A percentile compares a stretch with the other conserved stretches of the same genome.
Evolutionary conservation across 257 asterid species (phyloP).

Genomic region (Datura wrightii): DNA sequence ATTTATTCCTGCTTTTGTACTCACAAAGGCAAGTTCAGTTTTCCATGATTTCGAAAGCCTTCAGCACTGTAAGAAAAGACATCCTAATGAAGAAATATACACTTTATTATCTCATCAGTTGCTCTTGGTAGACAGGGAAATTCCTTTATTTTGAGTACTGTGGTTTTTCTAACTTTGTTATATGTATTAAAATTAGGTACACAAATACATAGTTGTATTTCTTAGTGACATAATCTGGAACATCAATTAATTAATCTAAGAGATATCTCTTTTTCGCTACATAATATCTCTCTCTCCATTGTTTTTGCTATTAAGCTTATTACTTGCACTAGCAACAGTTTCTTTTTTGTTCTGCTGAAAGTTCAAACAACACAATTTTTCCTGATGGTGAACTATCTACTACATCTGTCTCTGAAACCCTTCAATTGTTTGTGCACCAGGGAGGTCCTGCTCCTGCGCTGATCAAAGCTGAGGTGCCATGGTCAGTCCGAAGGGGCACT

Average conservation of each 20-base stretch:
- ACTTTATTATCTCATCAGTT: neutral
- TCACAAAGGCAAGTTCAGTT: neutral
- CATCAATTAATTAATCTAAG: constrained; percentile 10
- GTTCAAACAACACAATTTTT: neutral
- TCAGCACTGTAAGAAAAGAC: neutral
- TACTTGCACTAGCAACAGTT: neutral
- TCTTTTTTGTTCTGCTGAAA: neutral
- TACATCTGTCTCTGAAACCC: constrained; percentile 6
- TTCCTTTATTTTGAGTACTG: neutral
- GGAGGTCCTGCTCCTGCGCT: constrained; percentile 45
- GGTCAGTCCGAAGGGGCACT: constrained; percentile 36
- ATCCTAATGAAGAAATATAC: constrained; percentile 17
- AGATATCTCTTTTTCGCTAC: neutral
- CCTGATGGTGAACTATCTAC: constrained; percentile 3
- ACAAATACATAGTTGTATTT: neutral
- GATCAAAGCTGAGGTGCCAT: constrained; percentile 40
- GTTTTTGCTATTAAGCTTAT: neutral
- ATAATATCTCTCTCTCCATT: neutral
- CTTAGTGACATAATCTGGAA: neutral
- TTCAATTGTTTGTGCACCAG: constrained; percentile 51
- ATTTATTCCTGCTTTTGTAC: neutral
- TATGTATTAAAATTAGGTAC: neutral
- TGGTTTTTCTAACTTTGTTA: neutral
- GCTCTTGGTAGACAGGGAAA: neutral
- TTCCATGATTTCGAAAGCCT: neutral